phyloP scores from a whole-genome alignment of 257 asterid species.

The Capsicum pubescens region DNA sequence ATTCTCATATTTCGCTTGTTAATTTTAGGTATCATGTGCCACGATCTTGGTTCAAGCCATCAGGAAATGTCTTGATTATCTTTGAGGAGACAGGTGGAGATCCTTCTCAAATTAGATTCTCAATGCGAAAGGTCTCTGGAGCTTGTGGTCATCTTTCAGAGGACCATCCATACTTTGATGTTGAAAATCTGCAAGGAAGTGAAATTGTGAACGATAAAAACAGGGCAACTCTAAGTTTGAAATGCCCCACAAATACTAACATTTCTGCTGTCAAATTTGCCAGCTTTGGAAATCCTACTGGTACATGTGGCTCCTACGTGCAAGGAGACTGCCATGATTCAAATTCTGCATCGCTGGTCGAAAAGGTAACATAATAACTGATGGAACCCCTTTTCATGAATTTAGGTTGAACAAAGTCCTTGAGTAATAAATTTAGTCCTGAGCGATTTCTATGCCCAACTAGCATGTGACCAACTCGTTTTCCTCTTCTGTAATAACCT shows the following conservation, averaged over 20 bases:
- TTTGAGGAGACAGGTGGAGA: slow-evolving; percentile 92
- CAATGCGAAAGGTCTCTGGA: slow-evolving; percentile 58
- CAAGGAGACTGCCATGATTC: slow-evolving; percentile 65
- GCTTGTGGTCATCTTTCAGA: slow-evolving; percentile 62
- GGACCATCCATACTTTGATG: slow-evolving; percentile 62
- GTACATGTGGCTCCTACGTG: slow-evolving; percentile 65
- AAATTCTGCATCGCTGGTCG: slow-evolving; percentile 48
- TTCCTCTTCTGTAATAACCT: neutral
- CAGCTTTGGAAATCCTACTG: slow-evolving; percentile 72
- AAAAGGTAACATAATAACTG: slow-evolving; percentile 45
- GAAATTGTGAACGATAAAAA: slow-evolving; percentile 35
- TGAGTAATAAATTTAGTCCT: neutral
- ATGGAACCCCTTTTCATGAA: neutral
- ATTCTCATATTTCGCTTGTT: slow-evolving; percentile 23
- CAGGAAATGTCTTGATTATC: slow-evolving; percentile 75
- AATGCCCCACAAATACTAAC: slow-evolving; percentile 53
- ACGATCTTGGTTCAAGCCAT: slow-evolving; percentile 91
- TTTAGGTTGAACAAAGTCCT: neutral
- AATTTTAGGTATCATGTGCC: slow-evolving; percentile 84
- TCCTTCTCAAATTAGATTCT: slow-evolving; percentile 67
- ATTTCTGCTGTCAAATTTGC: slow-evolving; percentile 67
- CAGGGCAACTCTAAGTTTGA: slow-evolving; percentile 48
- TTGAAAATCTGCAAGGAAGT: slow-evolving; percentile 40
- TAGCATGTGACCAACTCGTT: neutral
- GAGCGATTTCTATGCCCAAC: slow-evolving; percentile 11